A percentile compares a stretch with the other conserved stretches of the same genome.
phyloP scores from a whole-genome alignment of 2,329 filamentous ascomycete species.

The Botrytis galanthina region DNA sequence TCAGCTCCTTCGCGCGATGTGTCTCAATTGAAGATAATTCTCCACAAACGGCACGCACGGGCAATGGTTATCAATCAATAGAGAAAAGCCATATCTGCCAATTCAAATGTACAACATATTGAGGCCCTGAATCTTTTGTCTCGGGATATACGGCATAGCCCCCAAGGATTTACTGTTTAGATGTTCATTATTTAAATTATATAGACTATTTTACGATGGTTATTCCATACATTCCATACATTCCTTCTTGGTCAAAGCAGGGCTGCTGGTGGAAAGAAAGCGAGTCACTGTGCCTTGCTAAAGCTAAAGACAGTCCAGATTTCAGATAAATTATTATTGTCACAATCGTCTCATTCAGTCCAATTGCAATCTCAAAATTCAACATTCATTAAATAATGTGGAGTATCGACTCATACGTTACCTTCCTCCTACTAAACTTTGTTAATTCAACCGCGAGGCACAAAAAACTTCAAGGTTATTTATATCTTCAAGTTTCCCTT shows the following conservation, averaged over 20 bases:
- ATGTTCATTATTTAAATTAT: background rate
- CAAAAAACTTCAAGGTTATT: background rate
- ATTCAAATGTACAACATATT: background rate
- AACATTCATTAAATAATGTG: background rate
- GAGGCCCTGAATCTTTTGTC: background rate
- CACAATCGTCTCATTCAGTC: background rate
- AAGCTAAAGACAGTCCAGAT: background rate
- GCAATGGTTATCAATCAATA: background rate
- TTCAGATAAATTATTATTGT: background rate
- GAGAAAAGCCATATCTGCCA: background rate
- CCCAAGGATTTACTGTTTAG: background rate
- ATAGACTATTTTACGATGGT: background rate
- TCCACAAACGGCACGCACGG: constrained; percentile 19
- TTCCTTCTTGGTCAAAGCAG: background rate
- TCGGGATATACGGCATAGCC: background rate
- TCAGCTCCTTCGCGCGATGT: constrained; percentile 6
- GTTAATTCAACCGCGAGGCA: background rate
- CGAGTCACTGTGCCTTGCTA: background rate
- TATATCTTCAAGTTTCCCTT: background rate
- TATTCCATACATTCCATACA: background rate
- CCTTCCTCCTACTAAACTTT: background rate
- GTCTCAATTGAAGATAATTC: constrained; percentile 3
- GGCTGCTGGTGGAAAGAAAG: background rate
- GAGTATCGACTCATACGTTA: constrained; percentile 8
- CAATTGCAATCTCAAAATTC: background rate